A percentile compares a stretch with the other conserved stretches of the same genome.
Evolutionary conservation across 2,329 filamentous ascomycete species (phyloP).

Genomic region (Leptographium radiaticola): DNA sequence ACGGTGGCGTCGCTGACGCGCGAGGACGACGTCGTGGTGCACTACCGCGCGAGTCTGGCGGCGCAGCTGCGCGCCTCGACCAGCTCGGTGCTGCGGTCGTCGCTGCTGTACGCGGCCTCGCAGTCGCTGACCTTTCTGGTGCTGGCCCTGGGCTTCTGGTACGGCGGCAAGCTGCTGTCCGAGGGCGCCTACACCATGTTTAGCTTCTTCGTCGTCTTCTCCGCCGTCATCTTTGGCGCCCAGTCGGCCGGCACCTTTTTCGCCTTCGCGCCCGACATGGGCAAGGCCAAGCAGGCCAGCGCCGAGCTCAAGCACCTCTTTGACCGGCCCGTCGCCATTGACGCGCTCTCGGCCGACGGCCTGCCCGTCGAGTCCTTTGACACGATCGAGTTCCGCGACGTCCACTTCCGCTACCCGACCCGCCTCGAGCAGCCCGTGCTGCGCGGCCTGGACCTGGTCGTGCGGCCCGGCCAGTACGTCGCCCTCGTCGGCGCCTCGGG

Average conservation of each 20-base stretch:
- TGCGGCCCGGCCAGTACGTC: slow-evolving; percentile 69
- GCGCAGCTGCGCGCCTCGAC: slow-evolving; percentile 55
- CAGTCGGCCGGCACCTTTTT: slow-evolving; percentile 86
- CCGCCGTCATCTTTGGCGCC: slow-evolving; percentile 76
- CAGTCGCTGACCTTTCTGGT: slow-evolving; percentile 76
- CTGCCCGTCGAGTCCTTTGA: slow-evolving; percentile 49
- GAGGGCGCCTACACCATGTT: slow-evolving; percentile 61
- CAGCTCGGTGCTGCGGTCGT: slow-evolving; percentile 62
- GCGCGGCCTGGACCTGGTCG: slow-evolving; percentile 62
- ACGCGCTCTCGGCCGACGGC: slow-evolving; percentile 65
- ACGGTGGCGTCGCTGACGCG: slow-evolving; percentile 86
- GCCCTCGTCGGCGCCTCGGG: slow-evolving; percentile 90
- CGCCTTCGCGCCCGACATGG: slow-evolving; percentile 83
- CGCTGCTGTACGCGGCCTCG: slow-evolving; percentile 66
- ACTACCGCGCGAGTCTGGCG: slow-evolving; percentile 57
- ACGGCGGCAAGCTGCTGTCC: slow-evolving; percentile 66
- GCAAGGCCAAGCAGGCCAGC: slow-evolving; percentile 79
- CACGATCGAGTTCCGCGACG: slow-evolving; percentile 75
- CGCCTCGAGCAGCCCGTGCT: slow-evolving; percentile 86
- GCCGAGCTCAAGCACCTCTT: slow-evolving; percentile 70
- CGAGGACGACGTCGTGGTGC: slow-evolving; percentile 63
- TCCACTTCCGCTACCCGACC: slow-evolving; percentile 90
- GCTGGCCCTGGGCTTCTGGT: slow-evolving; percentile 86
- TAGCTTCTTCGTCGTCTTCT: slow-evolving; percentile 88
- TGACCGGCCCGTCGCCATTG: slow-evolving; percentile 69